Evolutionary conservation across 192 early-diverging fungal species (phyloP).

Genomic region (Entophlyctis helioformis): DNA sequence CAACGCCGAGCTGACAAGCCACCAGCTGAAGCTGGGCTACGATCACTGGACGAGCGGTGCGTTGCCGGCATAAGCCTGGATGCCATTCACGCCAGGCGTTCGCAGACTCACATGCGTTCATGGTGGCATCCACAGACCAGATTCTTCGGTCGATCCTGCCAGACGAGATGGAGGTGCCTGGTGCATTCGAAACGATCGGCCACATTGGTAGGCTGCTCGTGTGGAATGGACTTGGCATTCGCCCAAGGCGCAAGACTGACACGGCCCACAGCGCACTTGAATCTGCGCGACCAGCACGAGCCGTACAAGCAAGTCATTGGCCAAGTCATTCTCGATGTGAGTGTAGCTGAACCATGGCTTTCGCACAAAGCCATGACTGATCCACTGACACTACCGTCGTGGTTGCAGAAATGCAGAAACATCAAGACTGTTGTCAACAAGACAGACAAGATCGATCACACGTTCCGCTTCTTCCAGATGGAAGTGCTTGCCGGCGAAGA

Average conservation of each 20-base stretch:
- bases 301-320: slow-evolving; percentile 90
- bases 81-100: background rate
- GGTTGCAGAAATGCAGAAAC: slow-evolving; percentile 66
- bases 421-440: slow-evolving; percentile 95
- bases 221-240: background rate
- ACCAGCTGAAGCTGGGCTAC: slow-evolving; percentile 59
- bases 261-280: slow-evolving; percentile 73
- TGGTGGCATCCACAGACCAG: slow-evolving; percentile 47
- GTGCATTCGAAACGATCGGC: slow-evolving; percentile 45
- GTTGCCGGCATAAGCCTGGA: background rate
- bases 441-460: slow-evolving; percentile 85
- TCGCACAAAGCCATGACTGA: background rate
- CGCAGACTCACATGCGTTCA: background rate
- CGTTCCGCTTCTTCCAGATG: slow-evolving; percentile 94
- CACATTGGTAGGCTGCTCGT: slow-evolving; percentile 63
- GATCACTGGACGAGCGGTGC: slow-evolving; percentile 55
- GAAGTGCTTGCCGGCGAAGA: slow-evolving; percentile 86
- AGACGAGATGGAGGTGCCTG: slow-evolving; percentile 65
- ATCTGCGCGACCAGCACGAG: slow-evolving; percentile 77
- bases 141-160: slow-evolving; percentile 84
- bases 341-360: background rate
- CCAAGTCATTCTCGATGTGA: slow-evolving; percentile 86
- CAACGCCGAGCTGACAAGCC: slow-evolving; percentile 34
- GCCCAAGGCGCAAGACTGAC: background rate
- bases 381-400: background rate